phyloP scores from a whole-genome alignment of 495 filamentous ascomycete genomes.

The Penicillium simplicissimum region DNA sequence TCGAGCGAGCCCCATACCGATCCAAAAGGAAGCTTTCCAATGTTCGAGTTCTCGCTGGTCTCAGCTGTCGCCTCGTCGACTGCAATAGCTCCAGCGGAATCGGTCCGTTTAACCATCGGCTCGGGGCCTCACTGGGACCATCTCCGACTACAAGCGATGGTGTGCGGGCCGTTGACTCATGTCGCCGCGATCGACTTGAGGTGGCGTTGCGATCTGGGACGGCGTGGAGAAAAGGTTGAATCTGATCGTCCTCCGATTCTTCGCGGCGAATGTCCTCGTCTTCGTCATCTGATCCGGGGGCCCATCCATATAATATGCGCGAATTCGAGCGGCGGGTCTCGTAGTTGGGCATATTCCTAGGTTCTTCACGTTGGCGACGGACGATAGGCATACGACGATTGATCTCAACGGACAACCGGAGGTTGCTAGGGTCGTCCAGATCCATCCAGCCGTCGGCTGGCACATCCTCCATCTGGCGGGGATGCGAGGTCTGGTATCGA shows the following conservation, averaged over 20 bases:
- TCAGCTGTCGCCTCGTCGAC: slow-evolving; percentile 50
- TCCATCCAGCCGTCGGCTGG: slow-evolving; percentile 42
- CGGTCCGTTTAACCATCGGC: slow-evolving; percentile 23
- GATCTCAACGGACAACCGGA: slow-evolving; percentile 39
- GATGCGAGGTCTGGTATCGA: slow-evolving; percentile 31
- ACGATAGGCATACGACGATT: slow-evolving; percentile 47
- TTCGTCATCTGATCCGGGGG: slow-evolving; percentile 56
- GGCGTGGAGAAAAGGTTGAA: slow-evolving; percentile 32
- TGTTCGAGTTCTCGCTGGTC: slow-evolving; percentile 45
- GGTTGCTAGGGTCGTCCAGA: slow-evolving; percentile 37
- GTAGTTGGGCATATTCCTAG: slow-evolving; percentile 43
- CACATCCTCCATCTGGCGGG: slow-evolving; percentile 28
- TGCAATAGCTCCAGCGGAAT: slow-evolving; percentile 48
- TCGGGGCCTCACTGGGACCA: slow-evolving; percentile 23
- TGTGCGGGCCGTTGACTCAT: slow-evolving; percentile 20
- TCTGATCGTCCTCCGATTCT: slow-evolving; percentile 35
- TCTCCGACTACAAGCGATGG: slow-evolving; percentile 18
- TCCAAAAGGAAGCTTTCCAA: slow-evolving; percentile 51
- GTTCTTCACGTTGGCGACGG: slow-evolving; percentile 35
- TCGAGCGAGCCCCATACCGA: slow-evolving; percentile 35
- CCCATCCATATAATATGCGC: slow-evolving; percentile 61
- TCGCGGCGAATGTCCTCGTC: slow-evolving; percentile 37
- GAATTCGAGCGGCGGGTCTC: slow-evolving; percentile 49
- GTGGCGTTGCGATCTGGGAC: slow-evolving; percentile 32
- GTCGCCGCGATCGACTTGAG: slow-evolving; percentile 31